phyloP scores from a whole-genome alignment of 495 filamentous ascomycete species.

The Penicillium bialowiezense region DNA sequence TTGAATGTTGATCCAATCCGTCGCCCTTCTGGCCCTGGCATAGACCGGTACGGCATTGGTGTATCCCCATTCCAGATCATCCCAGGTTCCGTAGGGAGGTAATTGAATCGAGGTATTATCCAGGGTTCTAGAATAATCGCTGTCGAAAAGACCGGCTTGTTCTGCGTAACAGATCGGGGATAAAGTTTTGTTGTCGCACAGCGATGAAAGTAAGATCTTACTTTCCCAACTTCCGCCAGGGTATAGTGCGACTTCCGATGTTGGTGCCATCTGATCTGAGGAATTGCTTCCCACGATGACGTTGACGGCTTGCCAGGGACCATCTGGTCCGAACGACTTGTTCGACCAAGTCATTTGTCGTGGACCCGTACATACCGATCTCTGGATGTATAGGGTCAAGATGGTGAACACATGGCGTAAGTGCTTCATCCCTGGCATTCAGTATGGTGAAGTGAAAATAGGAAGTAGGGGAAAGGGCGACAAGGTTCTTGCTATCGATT shows the following conservation, averaged over 20 bases:
- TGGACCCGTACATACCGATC: too few species aligned
- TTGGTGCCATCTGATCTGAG: background rate
- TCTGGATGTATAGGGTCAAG: too few species aligned
- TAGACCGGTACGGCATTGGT: background rate
- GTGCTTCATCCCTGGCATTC: too few species aligned
- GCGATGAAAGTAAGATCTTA: background rate
- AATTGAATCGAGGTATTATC: background rate
- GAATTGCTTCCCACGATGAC: background rate
- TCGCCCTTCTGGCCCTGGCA: background rate
- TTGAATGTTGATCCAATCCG: background rate
- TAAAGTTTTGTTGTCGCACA: background rate
- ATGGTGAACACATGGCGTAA: too few species aligned
- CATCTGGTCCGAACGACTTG: constrained; percentile 1
- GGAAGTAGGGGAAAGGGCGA: too few species aligned
- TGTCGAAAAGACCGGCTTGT: constrained; percentile 3
- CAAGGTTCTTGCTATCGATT: too few species aligned
- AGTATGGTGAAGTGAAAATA: too few species aligned
- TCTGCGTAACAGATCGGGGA: constrained; percentile 3
- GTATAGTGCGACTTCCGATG: constrained; percentile 1
- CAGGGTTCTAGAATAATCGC: background rate
- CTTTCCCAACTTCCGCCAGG: constrained; percentile 5
- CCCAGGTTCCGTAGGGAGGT: background rate
- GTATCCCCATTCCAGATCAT: background rate
- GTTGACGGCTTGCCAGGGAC: constrained; percentile 5
- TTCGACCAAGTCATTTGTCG: constrained; percentile 3